Base-by-base conservation (phyloP, 2,329 filamentous ascomycete genomes). In the Scedosporium boydii region DNA sequence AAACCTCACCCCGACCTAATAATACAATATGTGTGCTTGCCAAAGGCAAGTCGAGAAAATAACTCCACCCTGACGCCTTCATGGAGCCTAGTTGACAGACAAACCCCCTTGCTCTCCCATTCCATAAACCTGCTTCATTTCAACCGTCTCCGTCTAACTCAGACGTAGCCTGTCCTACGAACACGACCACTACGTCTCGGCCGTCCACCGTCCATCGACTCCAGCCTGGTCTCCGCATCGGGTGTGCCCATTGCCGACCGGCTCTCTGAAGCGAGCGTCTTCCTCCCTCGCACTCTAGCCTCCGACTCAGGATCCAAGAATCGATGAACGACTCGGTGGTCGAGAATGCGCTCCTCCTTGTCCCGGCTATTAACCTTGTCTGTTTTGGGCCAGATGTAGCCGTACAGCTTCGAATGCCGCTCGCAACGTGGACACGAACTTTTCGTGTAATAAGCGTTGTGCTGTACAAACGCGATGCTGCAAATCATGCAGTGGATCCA, bases 331-430 rank as follows among this genome's bases (percentile, higher is more conserved):
- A 82, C 87, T n/a, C 93, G 82, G 70, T 97, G 93, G 71, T 98
- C 93, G 64, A 95, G 80, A 0, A 96, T 78, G 9, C 86, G 76
- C 70, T 87, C 82, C 67, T 88, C 86, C 63, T 84, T 87, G 71
- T 98, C 95, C 21, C 83, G 74, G 16, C 85, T 85, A 0, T 90
- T 90, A 27, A 88, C 86, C 65, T 82, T 88, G 64, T 96, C 89
- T 0, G 95, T 98, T 78, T 99, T 97, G 5, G 95, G 95, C 95
- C 95, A 99, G 63, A 89, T 81, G 70, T 90, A 97, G 0, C 96
- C 96, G 72, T 98, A 99, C 0, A 99, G 78, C 77, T 96, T 98
- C 16, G 90, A 96, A 71, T 99, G 95, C 0, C 95, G 85, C 76
- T 99, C 95, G 73, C 95, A 99, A 6, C 95, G 86, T 3, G 91